Conservation (phyloP, 768 basidiomycete species). For the Mycena kentingensis region DNA sequence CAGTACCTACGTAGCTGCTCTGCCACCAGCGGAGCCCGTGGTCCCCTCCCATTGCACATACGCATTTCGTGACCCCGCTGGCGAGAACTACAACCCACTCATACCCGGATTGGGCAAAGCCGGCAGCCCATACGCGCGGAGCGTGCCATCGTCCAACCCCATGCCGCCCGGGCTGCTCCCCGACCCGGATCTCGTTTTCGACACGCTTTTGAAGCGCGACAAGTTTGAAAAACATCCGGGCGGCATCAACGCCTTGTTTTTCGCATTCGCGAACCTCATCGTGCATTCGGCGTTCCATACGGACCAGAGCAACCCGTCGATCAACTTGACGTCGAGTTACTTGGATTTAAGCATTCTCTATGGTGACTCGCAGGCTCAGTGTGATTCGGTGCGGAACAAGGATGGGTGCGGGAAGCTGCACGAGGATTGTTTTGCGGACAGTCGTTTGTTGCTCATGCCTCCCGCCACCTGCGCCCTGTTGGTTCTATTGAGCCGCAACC, state of each 20-base stretch:
- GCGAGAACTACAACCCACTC: conserved; percentile 59
- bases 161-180: conserved; percentile 53
- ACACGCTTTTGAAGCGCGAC: conserved; percentile 59
- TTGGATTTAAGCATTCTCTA: conserved; percentile 78
- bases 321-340: conserved; percentile 72
- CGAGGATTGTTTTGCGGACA: conserved; percentile 72
- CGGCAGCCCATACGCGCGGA: conserved; percentile 66
- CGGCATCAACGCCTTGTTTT: conserved; percentile 74
- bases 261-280: conserved; percentile 76
- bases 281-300: conserved; percentile 75
- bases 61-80: conserved; percentile 60
- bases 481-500: conserved; percentile 70
- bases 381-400: conserved; percentile 54
- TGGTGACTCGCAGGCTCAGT: conserved; percentile 52
- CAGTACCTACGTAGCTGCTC: conserved; percentile 45
- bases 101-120: conserved; percentile 60
- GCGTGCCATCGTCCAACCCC: conserved; percentile 53
- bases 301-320: conserved; percentile 46
- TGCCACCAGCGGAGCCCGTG: conserved; percentile 15
- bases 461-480: conserved; percentile 69
- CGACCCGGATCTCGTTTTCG: conserved; percentile 69
- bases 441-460: conserved; percentile 68
- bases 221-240: conserved; percentile 59
- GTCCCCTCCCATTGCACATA: conserved; percentile 35
- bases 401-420: conserved; percentile 71